Base-by-base conservation (phyloP, 2,329 filamentous ascomycete species). In the Dryadomyces quercus-mongolicae region DNA sequence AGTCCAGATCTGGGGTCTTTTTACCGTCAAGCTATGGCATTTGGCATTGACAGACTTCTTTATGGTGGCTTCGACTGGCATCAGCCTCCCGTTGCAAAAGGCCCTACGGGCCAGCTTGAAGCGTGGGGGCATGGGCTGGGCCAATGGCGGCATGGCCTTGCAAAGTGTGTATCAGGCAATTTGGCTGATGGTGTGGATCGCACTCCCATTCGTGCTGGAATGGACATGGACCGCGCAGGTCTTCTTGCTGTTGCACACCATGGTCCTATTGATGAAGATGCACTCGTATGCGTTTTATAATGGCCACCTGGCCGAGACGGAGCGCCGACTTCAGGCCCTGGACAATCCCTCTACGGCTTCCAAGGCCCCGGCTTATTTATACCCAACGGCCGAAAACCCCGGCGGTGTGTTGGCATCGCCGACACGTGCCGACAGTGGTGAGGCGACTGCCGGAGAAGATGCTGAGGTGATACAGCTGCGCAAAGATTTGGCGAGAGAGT, bases 221-320 rank as follows among this genome's bases (percentile, higher is more conserved):
- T 98, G 93, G 93, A 88, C 90, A 2, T 98, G 93, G 93, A 98
- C 93, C 0, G 85, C 92, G 2, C 93, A 97, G 65, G 93, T 98
- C 43, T 98, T 94, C 68, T 80, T 98, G 62, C 85, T 91, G 12
- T 75, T 98, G 38, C 93, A 98, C 69, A 85, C 90, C 46, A 82
- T 98, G 70, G 85, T 88, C 8, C 76, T 98, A 20, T 82, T 96
- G 51, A 98, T 98, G 93, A 98, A 98, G 75, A 93, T 97, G 82
- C 93, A 98, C 68, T 96, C 91, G 6, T 98, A 95, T 65, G 87
- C 89, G 22, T 98, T 97, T 68, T 98, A 98, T 73, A 97, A 96
- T 63, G 93, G 93, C 12, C 93, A 98, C 68, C 75, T 98, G 16
- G 88, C 86, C 61, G 88, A 93, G 67, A 94, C 89, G 0, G 81